A percentile compares a stretch with the other conserved stretches of the same genome.
Evolutionary conservation across 305 asterid genomes (phyloP).

Genomic region (Fraxinus velutina): DNA sequence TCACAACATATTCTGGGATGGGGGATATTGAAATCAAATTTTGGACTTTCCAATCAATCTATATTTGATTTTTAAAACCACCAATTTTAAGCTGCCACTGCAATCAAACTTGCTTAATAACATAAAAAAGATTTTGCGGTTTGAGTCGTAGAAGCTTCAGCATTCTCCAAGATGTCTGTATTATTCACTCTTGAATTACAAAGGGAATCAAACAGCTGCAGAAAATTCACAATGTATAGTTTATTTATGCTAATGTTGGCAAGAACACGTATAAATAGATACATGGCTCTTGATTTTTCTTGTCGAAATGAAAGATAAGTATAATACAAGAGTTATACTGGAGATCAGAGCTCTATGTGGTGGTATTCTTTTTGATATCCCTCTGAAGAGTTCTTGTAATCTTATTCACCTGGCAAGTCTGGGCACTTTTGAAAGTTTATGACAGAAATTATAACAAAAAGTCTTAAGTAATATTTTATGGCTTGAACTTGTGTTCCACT

Average conservation of each 20-base stretch:
- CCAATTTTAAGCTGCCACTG: background rate
- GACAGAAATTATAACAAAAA: background rate
- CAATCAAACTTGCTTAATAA: background rate
- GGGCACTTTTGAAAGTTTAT: background rate
- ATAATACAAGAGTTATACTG: constrained; percentile 2
- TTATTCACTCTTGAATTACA: background rate
- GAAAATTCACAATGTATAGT: background rate
- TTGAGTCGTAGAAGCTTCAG: background rate
- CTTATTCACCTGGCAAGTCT: background rate
- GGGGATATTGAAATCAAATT: background rate
- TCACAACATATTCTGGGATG: background rate
- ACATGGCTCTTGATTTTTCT: background rate
- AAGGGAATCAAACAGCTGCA: background rate
- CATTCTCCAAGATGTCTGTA: background rate
- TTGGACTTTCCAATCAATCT: background rate
- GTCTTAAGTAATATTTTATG: background rate
- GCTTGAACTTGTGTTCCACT: background rate
- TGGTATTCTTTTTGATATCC: background rate
- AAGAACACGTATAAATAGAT: background rate
- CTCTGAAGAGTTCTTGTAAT: background rate
- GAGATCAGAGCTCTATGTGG: background rate
- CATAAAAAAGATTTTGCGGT: background rate
- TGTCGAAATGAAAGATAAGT: background rate
- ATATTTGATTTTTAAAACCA: background rate
- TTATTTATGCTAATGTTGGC: background rate